Conservation (phyloP, 2,329 filamentous ascomycete species). For the Aspergillus texensis region DNA sequence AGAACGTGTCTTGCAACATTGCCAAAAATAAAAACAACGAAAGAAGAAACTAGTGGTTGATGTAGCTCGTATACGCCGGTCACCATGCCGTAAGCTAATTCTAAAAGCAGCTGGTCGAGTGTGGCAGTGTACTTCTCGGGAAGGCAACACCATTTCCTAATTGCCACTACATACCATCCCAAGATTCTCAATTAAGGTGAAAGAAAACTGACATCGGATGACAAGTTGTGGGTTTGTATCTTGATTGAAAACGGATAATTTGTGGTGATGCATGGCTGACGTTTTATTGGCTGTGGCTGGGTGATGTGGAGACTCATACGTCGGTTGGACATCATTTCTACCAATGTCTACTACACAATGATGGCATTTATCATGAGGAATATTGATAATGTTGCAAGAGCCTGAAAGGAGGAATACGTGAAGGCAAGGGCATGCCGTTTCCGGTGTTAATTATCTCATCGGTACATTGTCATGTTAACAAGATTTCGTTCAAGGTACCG, state of each 20-base stretch:
- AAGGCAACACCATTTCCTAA: slow-evolving; percentile 1
- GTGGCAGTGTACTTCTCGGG: neutral
- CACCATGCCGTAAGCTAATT: slow-evolving; percentile 1
- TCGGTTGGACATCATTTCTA: slow-evolving; percentile 2
- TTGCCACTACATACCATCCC: neutral
- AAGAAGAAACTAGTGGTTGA: neutral
- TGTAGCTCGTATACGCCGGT: neutral
- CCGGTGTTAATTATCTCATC: neutral
- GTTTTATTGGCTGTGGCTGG: neutral
- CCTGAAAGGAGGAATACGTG: neutral
- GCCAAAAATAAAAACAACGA: neutral
- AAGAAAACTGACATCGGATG: neutral
- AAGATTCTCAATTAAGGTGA: neutral
- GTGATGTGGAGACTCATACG: neutral
- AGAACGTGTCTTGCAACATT: neutral
- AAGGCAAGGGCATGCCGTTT: neutral
- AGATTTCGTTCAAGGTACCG: neutral
- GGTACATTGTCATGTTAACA: neutral
- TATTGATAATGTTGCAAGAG: too few species aligned
- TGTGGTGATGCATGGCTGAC: too few species aligned
- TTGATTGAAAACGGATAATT: neutral
- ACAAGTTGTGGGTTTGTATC: neutral
- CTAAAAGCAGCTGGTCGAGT: neutral
- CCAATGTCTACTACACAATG: neutral
- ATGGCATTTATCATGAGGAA: neutral